Percentiles rank a stretch among this genome's conserved stretches.
Evolutionary conservation across 2,329 filamentous ascomycete genomes (phyloP).

Genomic region (Alternaria burnsii): DNA sequence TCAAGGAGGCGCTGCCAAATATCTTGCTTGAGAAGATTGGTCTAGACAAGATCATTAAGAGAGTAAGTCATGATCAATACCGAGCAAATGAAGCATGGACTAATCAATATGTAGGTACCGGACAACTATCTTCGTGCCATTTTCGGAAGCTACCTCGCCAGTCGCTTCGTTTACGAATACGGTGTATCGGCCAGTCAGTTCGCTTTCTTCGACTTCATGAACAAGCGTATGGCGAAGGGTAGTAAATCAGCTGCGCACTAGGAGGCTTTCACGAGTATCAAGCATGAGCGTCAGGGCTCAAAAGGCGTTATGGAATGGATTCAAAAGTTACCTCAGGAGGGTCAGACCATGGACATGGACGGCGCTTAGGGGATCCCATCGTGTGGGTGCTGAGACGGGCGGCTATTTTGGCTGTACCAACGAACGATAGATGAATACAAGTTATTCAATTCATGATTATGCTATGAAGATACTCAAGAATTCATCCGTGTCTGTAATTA

Average conservation of each 20-base stretch:
- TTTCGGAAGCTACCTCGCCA: slow-evolving; percentile 94
- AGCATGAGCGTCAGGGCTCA: background rate
- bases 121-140: slow-evolving; percentile 93
- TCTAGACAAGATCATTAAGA: slow-evolving; percentile 82
- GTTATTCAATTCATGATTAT: background rate
- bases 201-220: slow-evolving; percentile 93
- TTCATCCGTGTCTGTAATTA: background rate
- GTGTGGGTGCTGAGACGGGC: slow-evolving; percentile 8
- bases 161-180: slow-evolving; percentile 94
- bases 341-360: slow-evolving; percentile 4
- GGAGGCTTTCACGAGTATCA: background rate
- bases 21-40: slow-evolving; percentile 89
- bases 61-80: slow-evolving; percentile 62
- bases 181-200: slow-evolving; percentile 94
- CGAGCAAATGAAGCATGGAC: slow-evolving; percentile 5
- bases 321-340: slow-evolving; percentile 8
- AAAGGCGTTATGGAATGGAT: slow-evolving; percentile 11
- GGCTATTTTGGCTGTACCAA: slow-evolving; percentile 10
- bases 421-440: slow-evolving; percentile 18
- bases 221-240: slow-evolving; percentile 56
- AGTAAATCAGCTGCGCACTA: slow-evolving; percentile 14
- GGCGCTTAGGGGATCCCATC: slow-evolving; percentile 18
- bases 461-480: background rate
- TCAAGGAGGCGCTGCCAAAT: slow-evolving; percentile 85
- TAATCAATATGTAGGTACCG: slow-evolving; percentile 68